Percentiles rank a stretch among this genome's conserved stretches.
These are phyloP conservation scores for Chloranthus sessilifolius DNA, from an alignment of 164 flowering plant genomes.

Conservation along the genomic window DNA sequence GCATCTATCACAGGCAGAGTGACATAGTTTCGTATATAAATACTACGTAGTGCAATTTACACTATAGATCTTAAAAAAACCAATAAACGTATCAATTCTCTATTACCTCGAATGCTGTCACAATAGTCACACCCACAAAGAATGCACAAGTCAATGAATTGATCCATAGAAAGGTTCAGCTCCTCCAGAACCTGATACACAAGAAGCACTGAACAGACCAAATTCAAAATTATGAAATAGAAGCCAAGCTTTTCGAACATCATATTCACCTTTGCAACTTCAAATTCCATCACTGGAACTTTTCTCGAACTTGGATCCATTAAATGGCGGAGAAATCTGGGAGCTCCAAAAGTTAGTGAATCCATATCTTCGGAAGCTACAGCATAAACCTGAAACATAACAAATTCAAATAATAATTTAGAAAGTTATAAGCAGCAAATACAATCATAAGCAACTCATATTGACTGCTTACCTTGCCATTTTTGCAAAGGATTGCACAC, in stretches of 20 bases:
- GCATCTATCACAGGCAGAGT: too few relatives aligned
- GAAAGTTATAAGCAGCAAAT: background rate
- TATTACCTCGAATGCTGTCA: slow-evolving; percentile 86
- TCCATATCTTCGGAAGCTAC: slow-evolving; percentile 99
- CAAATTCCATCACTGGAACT: slow-evolving; percentile 95
- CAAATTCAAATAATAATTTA: background rate
- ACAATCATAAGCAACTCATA: background rate
- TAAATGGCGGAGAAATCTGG: slow-evolving; percentile 90
- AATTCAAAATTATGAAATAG: slow-evolving; percentile 7
- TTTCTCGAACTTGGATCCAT: slow-evolving; percentile 97
- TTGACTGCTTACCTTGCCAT: slow-evolving; percentile 53
- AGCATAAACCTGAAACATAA: slow-evolving; percentile 68
- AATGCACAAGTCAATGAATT: slow-evolving; percentile 94
- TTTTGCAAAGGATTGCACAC: slow-evolving; percentile 94
- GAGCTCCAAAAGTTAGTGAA: slow-evolving; percentile 96
- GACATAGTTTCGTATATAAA: too few relatives aligned
- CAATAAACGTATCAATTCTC: slow-evolving; percentile 1
- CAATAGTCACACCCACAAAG: slow-evolving; percentile 98
- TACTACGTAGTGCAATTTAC: too few relatives aligned
- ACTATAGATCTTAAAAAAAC: too few relatives aligned
- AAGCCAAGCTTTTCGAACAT: background rate
- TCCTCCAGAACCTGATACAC: slow-evolving; percentile 80
- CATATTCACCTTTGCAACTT: slow-evolving; percentile 61
- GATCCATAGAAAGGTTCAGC: slow-evolving; percentile 84
- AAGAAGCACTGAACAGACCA: slow-evolving; percentile 1